Conservation (phyloP, 2,329 filamentous ascomycete genomes). For the Kalmusia sp. region DNA sequence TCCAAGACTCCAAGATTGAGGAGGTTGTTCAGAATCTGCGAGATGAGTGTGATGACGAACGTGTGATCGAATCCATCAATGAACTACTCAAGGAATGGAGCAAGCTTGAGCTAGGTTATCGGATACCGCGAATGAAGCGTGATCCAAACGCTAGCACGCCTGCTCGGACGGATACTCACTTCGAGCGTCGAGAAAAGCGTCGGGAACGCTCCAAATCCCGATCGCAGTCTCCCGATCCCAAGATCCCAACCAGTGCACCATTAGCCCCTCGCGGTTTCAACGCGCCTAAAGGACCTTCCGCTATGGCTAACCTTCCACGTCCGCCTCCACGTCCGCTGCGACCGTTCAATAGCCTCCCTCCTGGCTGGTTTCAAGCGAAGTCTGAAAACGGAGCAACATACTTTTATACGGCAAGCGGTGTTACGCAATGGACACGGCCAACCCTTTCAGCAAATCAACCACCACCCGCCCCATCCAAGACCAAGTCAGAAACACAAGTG, state of each 20-base stretch:
- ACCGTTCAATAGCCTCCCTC: constrained; percentile 68
- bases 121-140: constrained; percentile 88
- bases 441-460: constrained; percentile 67
- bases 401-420: constrained; percentile 78
- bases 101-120: constrained; percentile 87
- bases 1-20: constrained; percentile 95
- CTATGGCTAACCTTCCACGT: constrained; percentile 59
- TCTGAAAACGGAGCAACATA: constrained; percentile 74
- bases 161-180: constrained; percentile 59
- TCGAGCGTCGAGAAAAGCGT: constrained; percentile 62
- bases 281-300: constrained; percentile 61
- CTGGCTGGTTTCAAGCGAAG: constrained; percentile 84
- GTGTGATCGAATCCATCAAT: constrained; percentile 74
- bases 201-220: constrained; percentile 58
- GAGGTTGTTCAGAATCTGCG: constrained; percentile 74
- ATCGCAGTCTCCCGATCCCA: constrained; percentile 56
- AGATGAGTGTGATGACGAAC: constrained; percentile 69
- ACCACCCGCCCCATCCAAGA: constrained; percentile 67
- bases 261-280: constrained; percentile 59
- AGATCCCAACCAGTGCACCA: constrained; percentile 41
- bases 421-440: constrained; percentile 83
- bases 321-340: constrained; percentile 60
- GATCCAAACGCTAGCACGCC: constrained; percentile 66
- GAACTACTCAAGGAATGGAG: constrained; percentile 84
- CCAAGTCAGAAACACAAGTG: constrained; percentile 74